Percentiles rank a stretch among this genome's conserved stretches.
Conservation (phyloP, 2,329 filamentous ascomycete genomes). For the Cladorrhinum sp. region DNA sequence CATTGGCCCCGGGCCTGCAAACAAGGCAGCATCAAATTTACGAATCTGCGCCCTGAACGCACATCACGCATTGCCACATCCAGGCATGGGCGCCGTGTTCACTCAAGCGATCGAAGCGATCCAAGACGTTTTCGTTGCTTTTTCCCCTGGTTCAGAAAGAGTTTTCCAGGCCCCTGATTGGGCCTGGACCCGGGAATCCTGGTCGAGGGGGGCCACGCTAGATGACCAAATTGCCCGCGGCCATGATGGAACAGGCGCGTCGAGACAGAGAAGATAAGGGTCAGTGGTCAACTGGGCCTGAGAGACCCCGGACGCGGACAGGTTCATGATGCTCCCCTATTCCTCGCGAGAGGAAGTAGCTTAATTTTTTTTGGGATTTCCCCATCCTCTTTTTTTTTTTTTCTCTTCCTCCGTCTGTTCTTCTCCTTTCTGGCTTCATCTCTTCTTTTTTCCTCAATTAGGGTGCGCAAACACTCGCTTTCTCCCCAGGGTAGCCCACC, state of each 20-base stretch:
- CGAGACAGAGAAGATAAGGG: conserved; percentile 5
- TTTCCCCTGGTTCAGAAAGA: conserved; percentile 7
- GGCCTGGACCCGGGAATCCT: conserved; percentile 13
- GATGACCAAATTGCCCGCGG: conserved; percentile 11
- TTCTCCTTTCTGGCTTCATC: not conserved
- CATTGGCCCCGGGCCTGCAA: not conserved
- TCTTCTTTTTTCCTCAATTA: conserved; percentile 9
- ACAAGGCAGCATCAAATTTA: not conserved
- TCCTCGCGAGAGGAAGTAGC: not conserved
- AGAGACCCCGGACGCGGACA: not conserved
- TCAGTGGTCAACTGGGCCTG: not conserved
- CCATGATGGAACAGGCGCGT: not conserved
- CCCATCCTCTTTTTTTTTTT: not conserved
- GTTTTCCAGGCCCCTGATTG: conserved; percentile 20
- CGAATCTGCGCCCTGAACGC: not conserved
- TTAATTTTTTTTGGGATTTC: conserved; percentile 10
- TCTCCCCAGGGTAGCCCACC: conserved; percentile 11
- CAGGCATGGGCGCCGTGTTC: not conserved
- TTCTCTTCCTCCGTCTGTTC: not conserved
- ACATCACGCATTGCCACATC: not conserved
- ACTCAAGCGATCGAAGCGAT: not conserved
- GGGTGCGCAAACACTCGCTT: conserved; percentile 19
- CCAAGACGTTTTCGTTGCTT: not conserved
- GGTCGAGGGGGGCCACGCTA: conserved; percentile 8
- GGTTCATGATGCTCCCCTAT: conserved; percentile 6